These are phyloP conservation scores for Metschnikowia noctiluminum DNA, from an alignment of 805 yeast species.

Conservation along the genomic window DNA sequence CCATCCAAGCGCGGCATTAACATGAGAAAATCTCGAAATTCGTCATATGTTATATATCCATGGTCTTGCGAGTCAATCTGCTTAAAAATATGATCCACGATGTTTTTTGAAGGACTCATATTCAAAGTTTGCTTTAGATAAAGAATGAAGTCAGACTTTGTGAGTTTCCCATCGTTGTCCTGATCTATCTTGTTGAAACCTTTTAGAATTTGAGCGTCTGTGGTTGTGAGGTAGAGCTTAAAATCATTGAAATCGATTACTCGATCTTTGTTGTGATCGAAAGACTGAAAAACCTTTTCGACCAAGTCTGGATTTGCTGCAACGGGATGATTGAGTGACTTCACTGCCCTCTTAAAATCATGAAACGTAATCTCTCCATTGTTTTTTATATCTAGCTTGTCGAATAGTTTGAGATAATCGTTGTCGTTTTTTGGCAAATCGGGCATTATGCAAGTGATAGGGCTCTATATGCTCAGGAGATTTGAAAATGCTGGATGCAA, in stretches of 20 bases:
- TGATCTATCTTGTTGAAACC: constrained; percentile 69
- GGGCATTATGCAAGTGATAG: not conserved
- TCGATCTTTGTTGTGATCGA: constrained; percentile 57
- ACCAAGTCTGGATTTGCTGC: constrained; percentile 59
- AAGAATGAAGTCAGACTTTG: constrained; percentile 58
- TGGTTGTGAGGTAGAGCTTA: constrained; percentile 56
- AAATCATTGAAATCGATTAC: constrained; percentile 64
- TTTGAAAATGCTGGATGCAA: constrained; percentile 3
- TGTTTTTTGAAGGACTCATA: constrained; percentile 48
- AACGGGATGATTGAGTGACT: constrained; percentile 58
- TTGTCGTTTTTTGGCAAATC: constrained; percentile 7
- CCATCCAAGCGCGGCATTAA: constrained; percentile 81
- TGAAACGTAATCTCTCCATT: constrained; percentile 48
- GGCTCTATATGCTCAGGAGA: not conserved
- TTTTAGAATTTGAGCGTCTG: constrained; percentile 65
- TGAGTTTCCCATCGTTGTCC: constrained; percentile 70
- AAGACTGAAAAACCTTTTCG: constrained; percentile 50
- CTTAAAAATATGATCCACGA: constrained; percentile 54
- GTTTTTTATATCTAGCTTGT: constrained; percentile 34
- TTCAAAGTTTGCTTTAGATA: constrained; percentile 59
- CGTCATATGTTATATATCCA: constrained; percentile 76
- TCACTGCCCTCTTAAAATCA: constrained; percentile 47
- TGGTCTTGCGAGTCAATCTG: constrained; percentile 53
- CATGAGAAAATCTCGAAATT: constrained; percentile 78
- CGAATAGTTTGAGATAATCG: constrained; percentile 34